These are phyloP conservation scores for Lachnellula subtilissima DNA, from an alignment of 2,329 filamentous ascomycete species.

Conservation along the genomic window DNA sequence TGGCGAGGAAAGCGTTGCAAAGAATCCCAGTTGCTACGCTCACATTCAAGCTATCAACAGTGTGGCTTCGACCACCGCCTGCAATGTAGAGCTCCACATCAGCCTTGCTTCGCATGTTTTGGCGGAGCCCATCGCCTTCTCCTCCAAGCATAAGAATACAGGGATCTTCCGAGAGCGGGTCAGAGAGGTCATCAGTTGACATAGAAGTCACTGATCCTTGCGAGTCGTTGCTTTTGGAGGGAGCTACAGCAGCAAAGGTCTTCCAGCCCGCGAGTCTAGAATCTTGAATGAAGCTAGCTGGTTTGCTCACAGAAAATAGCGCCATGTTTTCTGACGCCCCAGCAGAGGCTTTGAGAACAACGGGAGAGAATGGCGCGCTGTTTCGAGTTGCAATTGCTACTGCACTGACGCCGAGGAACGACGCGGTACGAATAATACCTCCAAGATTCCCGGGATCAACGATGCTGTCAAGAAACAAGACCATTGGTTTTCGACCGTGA, in stretches of 20 bases:
- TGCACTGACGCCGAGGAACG: constrained; percentile 85
- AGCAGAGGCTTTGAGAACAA: constrained; percentile 80
- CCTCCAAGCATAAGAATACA: constrained; percentile 79
- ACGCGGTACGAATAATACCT: constrained; percentile 79
- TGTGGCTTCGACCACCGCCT: constrained; percentile 40
- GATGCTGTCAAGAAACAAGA: constrained; percentile 71
- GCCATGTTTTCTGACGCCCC: constrained; percentile 80
- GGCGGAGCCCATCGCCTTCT: constrained; percentile 71
- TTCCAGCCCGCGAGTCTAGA: constrained; percentile 73
- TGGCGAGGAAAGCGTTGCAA: constrained; percentile 60
- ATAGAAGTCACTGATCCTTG: constrained; percentile 25
- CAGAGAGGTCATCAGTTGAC: constrained; percentile 47
- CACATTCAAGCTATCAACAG: constrained; percentile 88
- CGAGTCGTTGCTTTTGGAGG: constrained; percentile 37
- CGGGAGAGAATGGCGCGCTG: constrained; percentile 68
- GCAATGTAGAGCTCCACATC: constrained; percentile 64
- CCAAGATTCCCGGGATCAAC: constrained; percentile 88
- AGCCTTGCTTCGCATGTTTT: constrained; percentile 58
- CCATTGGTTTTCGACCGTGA: constrained; percentile 56
- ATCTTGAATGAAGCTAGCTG: constrained; percentile 62
- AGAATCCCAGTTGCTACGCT: constrained; percentile 80
- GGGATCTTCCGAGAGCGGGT: constrained; percentile 56
- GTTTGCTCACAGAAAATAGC: constrained; percentile 64
- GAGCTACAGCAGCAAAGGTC: constrained; percentile 69
- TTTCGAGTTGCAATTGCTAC: constrained; percentile 70